Evolutionary conservation across 805 yeast species (phyloP).

Genomic region (Saccharomycopsis vini): DNA sequence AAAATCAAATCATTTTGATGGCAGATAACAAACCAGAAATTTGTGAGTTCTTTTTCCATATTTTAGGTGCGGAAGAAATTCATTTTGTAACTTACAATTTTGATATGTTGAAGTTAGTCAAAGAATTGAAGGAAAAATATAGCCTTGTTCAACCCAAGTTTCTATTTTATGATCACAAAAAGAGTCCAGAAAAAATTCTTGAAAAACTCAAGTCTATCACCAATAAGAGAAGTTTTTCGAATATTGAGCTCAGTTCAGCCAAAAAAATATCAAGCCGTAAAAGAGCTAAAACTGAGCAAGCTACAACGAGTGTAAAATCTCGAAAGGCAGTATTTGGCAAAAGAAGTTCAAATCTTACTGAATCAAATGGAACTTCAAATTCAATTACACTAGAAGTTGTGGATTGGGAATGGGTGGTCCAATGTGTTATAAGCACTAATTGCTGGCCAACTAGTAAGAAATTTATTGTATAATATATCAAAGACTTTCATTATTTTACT

Average conservation of each 20-base stretch:
- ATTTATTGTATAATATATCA: background rate
- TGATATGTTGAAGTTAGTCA: background rate
- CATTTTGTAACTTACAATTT: constrained; percentile 11
- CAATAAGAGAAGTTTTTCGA: background rate
- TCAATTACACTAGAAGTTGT: constrained; percentile 23
- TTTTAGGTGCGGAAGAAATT: constrained; percentile 33
- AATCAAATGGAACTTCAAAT: constrained; percentile 1
- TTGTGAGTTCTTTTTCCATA: constrained; percentile 35
- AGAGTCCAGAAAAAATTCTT: constrained; percentile 9
- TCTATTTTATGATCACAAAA: constrained; percentile 26
- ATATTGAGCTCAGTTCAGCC: background rate
- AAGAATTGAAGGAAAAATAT: constrained; percentile 1
- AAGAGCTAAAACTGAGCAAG: constrained; percentile 7
- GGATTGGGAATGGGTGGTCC: constrained; percentile 63
- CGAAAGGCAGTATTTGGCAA: background rate
- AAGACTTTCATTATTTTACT: too few species aligned
- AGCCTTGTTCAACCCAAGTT: constrained; percentile 4
- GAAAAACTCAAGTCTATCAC: background rate
- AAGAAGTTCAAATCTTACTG: background rate
- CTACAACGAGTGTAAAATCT: background rate
- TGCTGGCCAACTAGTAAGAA: constrained; percentile 21
- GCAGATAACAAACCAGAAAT: constrained; percentile 23
- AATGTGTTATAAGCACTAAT: constrained; percentile 38
- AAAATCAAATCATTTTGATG: constrained; percentile 20
- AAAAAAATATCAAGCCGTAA: background rate